Conservation (phyloP, 345 rosid genomes). For the Brassica carinata region DNA sequence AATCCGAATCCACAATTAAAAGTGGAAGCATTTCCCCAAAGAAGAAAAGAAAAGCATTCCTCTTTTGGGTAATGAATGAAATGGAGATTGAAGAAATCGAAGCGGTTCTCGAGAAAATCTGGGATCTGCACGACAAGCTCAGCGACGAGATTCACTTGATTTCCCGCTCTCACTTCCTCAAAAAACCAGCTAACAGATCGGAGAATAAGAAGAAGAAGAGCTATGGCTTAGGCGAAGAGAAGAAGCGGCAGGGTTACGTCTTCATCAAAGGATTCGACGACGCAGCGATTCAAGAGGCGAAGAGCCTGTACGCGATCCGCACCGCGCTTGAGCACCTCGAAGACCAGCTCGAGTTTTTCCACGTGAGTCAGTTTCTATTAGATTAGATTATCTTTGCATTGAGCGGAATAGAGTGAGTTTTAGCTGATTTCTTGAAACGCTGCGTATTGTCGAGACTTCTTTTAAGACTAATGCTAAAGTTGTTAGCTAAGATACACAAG, state of each 20-base stretch:
- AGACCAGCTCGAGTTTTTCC: conserved; percentile 95
- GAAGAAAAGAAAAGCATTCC: neutral
- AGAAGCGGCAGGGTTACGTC: conserved; percentile 61
- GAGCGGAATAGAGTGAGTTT: too few relatives aligned
- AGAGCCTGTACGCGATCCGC: conserved; percentile 84
- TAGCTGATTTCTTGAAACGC: too few relatives aligned
- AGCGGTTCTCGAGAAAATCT: conserved; percentile 82
- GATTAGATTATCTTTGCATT: neutral
- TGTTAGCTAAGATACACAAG: too few relatives aligned
- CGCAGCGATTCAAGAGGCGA: conserved; percentile 75
- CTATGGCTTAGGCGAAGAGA: conserved; percentile 39
- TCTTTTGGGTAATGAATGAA: conserved; percentile 13
- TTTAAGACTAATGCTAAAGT: too few relatives aligned
- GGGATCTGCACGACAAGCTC: conserved; percentile 96
- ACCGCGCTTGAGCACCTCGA: conserved; percentile 94
- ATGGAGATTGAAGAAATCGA: conserved; percentile 86
- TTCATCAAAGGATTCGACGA: conserved; percentile 76
- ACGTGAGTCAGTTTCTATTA: conserved; percentile 47
- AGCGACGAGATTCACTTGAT: conserved; percentile 93
- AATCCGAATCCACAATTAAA: too few relatives aligned
- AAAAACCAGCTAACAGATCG: conserved; percentile 43
- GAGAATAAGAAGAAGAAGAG: conserved; percentile 53
- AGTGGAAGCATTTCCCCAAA: too few relatives aligned
- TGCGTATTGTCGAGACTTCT: too few relatives aligned
- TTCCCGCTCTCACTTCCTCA: conserved; percentile 79